These are phyloP conservation scores for Trichoderma brevicompactum DNA, from an alignment of 2,329 filamentous ascomycete genomes.

Conservation along the genomic window DNA sequence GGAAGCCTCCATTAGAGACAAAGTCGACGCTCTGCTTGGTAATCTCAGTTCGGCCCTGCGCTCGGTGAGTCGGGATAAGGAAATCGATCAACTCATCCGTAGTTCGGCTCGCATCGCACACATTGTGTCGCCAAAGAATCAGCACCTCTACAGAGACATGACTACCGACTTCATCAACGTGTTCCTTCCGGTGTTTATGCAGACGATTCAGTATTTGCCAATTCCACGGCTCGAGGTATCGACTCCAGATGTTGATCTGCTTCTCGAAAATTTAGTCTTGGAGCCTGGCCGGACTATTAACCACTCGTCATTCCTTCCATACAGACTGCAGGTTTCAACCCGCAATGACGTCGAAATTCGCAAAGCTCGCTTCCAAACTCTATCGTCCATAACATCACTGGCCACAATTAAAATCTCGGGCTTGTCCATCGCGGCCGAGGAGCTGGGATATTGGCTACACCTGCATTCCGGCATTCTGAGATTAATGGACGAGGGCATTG, in stretches of 20 bases:
- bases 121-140: constrained; percentile 69
- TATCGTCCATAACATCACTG: constrained; percentile 67
- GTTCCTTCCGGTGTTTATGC: constrained; percentile 77
- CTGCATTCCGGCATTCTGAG: constrained; percentile 76
- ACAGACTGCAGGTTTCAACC: constrained; percentile 77
- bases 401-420: constrained; percentile 81
- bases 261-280: constrained; percentile 88
- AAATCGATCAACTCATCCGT: constrained; percentile 70
- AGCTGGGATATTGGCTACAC: constrained; percentile 88
- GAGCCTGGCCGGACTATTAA: constrained; percentile 87
- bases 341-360: constrained; percentile 85
- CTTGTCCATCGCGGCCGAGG: constrained; percentile 80
- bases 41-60: constrained; percentile 70
- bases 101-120: constrained; percentile 70
- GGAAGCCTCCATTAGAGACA: constrained; percentile 70
- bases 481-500: constrained; percentile 81
- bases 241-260: constrained; percentile 78
- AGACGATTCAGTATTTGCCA: constrained; percentile 82
- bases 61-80: constrained; percentile 71
- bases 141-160: constrained; percentile 70
- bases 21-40: constrained; percentile 72
- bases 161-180: constrained; percentile 76
- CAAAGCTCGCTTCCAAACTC: constrained; percentile 69
- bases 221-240: constrained; percentile 90
- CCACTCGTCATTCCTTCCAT: constrained; percentile 85